Evolutionary conservation across 441 rosid genomes (phyloP).

Genomic region (Pelargonium myrrhifolium): DNA sequence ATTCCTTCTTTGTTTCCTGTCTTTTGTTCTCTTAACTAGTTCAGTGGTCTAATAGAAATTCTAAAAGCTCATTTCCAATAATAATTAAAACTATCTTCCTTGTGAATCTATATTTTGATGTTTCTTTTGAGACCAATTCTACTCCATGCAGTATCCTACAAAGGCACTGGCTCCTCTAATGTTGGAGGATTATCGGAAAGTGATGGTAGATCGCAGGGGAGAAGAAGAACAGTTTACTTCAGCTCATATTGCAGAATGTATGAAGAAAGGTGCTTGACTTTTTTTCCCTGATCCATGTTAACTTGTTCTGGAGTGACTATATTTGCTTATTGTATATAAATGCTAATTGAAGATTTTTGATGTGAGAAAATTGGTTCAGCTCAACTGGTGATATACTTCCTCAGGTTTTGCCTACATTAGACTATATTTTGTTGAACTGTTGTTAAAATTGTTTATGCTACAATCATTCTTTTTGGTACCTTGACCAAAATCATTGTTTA

Average conservation of each 20-base stretch:
- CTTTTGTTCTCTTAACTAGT: neutral
- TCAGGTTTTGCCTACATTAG: no score
- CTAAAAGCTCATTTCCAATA: neutral
- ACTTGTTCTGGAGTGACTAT: neutral
- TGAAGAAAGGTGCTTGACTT: constrained; percentile 57
- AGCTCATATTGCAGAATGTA: constrained; percentile 61
- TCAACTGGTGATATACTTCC: neutral
- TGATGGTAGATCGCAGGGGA: constrained; percentile 88
- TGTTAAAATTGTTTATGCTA: neutral
- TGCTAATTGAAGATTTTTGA: neutral
- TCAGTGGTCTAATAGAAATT: neutral
- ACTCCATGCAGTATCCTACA: constrained; percentile 65
- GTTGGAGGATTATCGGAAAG: constrained; percentile 87
- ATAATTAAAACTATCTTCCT: neutral
- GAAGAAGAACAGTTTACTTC: constrained; percentile 80
- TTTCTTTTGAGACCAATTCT: constrained; percentile 6
- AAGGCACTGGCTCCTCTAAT: constrained; percentile 87
- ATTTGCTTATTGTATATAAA: neutral
- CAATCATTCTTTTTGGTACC: neutral
- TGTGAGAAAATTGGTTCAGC: neutral
- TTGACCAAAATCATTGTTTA: neutral
- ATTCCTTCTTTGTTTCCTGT: neutral
- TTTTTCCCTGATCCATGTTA: constrained; percentile 2
- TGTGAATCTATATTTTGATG: constrained; percentile 7
- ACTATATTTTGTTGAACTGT: neutral